Evolutionary conservation across 331 rosid genomes (phyloP), one percentile per base, ranked within the genome.

Genomic region (Acacia pycnantha): DNA sequence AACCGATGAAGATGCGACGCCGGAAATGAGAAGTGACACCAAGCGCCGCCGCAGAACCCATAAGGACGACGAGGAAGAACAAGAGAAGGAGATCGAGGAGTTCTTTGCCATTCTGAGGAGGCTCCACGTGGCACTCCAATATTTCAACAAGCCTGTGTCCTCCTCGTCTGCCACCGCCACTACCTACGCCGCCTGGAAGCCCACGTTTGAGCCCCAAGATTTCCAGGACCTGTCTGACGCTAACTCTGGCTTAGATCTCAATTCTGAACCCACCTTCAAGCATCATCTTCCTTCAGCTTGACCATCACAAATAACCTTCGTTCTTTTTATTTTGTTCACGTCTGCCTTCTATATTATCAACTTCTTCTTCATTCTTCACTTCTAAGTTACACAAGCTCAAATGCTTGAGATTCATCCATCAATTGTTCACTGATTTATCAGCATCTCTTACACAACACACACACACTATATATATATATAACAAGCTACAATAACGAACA

Each of bases 201-300:
- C 68, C 4, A 37, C 79, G 50, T 74, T 74, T 19, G 47, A 35
- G 16, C 35, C 24, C 2, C 68, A 74, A 37, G 79, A 74, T 35
- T 74, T 74, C 14, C n/a, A 54, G 27, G 68, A 70, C 11, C 53
- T 35, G 37, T 66, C 31, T 53, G 58, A 58, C 64, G 50, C 13
- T 9, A 68, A 14, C 16, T 61, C 71, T 37, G 84, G 79, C 61
- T 85, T 87, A 64, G 88, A 86, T 86, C 84, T 89, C 22, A 84
- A 87, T 70, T 69, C 70, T 21, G 62, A 70, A 26, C 90, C 89
- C 35, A 11, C 35, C 11, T 41, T n/a, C 8, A 19, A 37, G 26
- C 48, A 11, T 6, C 72, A 5, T 21, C 29, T 8, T 56, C 62
- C 62, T 56, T 12, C 13, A n/a, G 62, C 27, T 21, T 56, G 13